phyloP scores from a whole-genome alignment of 2,329 filamentous ascomycete genomes.

The Fusarium foetens region DNA sequence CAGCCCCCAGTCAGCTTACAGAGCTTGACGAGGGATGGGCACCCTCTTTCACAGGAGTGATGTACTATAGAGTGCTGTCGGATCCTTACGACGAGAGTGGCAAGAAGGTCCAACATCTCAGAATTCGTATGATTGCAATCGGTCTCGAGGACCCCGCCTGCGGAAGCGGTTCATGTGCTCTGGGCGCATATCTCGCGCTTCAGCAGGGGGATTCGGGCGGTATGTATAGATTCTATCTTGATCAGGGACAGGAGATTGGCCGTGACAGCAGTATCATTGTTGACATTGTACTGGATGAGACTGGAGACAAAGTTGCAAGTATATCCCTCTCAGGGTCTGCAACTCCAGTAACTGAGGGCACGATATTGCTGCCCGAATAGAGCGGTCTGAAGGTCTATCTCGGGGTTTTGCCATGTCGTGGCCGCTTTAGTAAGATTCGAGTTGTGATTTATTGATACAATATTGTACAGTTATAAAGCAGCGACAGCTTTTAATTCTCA shows the following conservation, averaged over 20 bases:
- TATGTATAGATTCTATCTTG: not conserved
- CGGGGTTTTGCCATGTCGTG: no score
- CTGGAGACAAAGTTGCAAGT: not conserved
- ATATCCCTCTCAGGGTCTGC: conserved; percentile 24
- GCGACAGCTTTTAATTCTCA: no score
- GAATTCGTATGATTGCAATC: not conserved
- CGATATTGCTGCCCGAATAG: conserved; percentile 4
- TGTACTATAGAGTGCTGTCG: not conserved
- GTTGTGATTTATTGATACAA: not conserved
- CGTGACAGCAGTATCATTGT: conserved; percentile 9
- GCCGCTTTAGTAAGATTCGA: not conserved
- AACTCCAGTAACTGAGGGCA: conserved; percentile 10
- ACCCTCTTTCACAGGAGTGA: not conserved
- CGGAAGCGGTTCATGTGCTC: not conserved
- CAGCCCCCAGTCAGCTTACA: not conserved
- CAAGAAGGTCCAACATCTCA: not conserved
- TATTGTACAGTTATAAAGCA: not conserved
- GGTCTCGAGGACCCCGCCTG: not conserved
- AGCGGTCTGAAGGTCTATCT: not conserved
- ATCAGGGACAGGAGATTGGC: not conserved
- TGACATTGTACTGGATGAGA: not conserved
- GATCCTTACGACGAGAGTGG: not conserved
- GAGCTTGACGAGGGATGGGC: not conserved
- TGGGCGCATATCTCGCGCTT: not conserved
- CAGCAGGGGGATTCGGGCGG: not conserved